Evolutionary conservation across 768 basidiomycete species (phyloP), one percentile per base, ranked within the genome.

Genomic region (Cystofilobasidium ferigula): DNA sequence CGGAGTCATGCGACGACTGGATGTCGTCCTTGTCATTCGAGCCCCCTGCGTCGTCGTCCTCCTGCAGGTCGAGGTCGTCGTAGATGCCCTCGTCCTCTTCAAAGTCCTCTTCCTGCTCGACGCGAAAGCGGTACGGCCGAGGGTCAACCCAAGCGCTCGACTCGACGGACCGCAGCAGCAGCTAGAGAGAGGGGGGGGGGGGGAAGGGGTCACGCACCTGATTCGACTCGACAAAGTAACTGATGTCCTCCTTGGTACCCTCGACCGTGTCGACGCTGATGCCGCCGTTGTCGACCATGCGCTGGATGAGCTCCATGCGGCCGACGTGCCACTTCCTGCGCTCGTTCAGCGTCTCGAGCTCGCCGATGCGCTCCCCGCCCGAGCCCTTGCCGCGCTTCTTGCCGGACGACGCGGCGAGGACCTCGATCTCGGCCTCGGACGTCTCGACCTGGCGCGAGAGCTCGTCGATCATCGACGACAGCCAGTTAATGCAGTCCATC

Each of bases 21-120:
- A 90, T 84, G 58, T 91, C 88, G 60, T 85, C 84, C 66, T 76
- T 79, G 43, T 70, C 67, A 62, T 82, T 82, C 48, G 88, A 79
- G 63, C 88, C 73, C 73, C 92, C 91, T 73, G 88, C 87, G 78
- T 91, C 91, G 73, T 98, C 94, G 75, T 95, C 91, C 73, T 95
- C 94, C 71, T 95, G 89, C 54, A 99, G 86, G 72, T 89, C 89
- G 69, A 99, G 88, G 20, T 98, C 95, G 71, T 98, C 95, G 73
- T 99, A 99, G 59, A 99, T 88, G 56, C 89, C 92, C 74, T 92
- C 88, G 73, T 98, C 90, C 75, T 94, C 93, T 66, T 98, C 92
- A 76, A 95, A 99, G 72, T 89, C 87, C 72, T 98, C 95, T 62
- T 94, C 91, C 95, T 98, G 75, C 45, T 24, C 58, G 18, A 22